Base-by-base conservation (phyloP, 192 early-diverging fungal species). In the Umbelopsis sp. region DNA sequence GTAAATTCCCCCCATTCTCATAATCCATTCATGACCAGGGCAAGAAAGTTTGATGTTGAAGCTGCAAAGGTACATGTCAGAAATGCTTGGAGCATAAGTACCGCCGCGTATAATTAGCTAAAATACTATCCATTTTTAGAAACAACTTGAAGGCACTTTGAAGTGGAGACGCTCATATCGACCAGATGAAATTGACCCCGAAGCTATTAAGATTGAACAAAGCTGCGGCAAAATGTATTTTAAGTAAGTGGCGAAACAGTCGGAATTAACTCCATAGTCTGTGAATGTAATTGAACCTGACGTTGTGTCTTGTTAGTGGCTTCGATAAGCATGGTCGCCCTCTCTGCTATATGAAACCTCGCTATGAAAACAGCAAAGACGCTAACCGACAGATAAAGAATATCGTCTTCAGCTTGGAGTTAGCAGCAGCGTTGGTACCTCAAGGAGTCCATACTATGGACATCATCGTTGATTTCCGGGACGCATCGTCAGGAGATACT, bases 391-490 rank as follows among this genome's bases (percentile, higher is more conserved):
- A 96, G 83, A 85, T 97, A 66, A 84, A 88, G 38, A 89, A 88
- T 79, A 87, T 92, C 31, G 87, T 95, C 9, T 97, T 90, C 76
- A 91, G 88, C 52, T 85, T 96, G n/a, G 94, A 97, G 77, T 68
- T 81, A 38, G 88, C 86, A 65, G 90, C 95, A 53, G 83, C 83
- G 43, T 66, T 90, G 20, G 88, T 93, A 84, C 91, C 91, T 26
- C 77, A 87, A 20, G 87, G 87, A 21, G 91, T 93, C 43, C 90
- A 96, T 69, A 86, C 80, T 56, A 77, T 96, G 12, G 80, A 77
- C 8, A 83, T 98, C 65, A 76, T 96, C 9, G 89, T 98, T 47
- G 95, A 96, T 66, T 92, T 93, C 71, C 85, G 89, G 14, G 83
- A 85, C 52, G 82, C 86, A 62, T 80, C 82, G 9, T 81, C 87